Base-by-base conservation (phyloP, 169 alveolate genomes). In the Plasmodium fragile region DNA sequence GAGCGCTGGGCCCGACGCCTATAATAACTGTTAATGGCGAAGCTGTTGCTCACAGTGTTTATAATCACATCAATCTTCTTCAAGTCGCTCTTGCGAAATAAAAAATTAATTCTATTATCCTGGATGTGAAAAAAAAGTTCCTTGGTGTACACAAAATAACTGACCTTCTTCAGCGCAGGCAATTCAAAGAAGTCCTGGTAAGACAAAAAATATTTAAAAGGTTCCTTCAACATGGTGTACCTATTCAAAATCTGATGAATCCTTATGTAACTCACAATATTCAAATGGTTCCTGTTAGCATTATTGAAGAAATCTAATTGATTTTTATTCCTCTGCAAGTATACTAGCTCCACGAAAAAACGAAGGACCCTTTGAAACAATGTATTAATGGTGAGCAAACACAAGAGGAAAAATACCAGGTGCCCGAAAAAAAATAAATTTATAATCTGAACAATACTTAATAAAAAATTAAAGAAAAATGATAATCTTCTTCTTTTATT, bases 81-180 rank as follows among this genome's bases (percentile, higher is more conserved):
- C 45, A 87, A 59, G 32, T 87, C 93, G 13, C 22, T 39, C 69
- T 55, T 77, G 49, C 93, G 80, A 22, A 87, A 87, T 16, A 87
- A 5, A 13, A 87, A 87, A 4, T 36, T 32, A 22, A 87, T 65
- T 55, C 71, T 77, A 65, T 53, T 87, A 30, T 87, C 93, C 49
- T 87, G 81, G 49, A 87, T 87, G 53, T 77, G 71, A 59, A 87
- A 87, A 43, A 87, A 87, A 4, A 87, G 53, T 3, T 87, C 93
- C 32, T 87, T 87, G 1, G 93, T 87, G 45, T 87, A 72, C 11
- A 87, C 93, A 87, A 87, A 87, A 78, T 55, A 87, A 22, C 36
- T 77, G 6, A 55, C 81, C 52, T 87, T 87, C 70, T 59, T 87
- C 3, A 39, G 65, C 0, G 87, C 55, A 36, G 52, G 28, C 2